Percentiles rank a stretch among this genome's conserved stretches.
These are phyloP conservation scores for Cercospora sojina DNA, from an alignment of 2,329 filamentous ascomycete genomes.

Conservation along the genomic window DNA sequence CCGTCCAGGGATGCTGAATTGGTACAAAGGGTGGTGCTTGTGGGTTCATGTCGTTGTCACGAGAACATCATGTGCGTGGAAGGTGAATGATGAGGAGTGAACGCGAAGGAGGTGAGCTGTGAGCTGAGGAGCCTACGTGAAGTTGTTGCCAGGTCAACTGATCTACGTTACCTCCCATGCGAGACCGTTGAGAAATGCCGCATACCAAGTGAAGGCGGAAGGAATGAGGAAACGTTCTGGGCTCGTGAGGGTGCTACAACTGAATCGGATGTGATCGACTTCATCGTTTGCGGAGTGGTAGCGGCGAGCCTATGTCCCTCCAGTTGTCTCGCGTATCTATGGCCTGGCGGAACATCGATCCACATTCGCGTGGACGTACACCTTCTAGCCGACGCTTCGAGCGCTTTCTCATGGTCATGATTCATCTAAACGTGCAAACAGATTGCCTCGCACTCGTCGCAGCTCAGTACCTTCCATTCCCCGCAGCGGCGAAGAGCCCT, in stretches of 20 bases:
- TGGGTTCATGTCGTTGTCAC: not conserved
- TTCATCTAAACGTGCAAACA: not conserved
- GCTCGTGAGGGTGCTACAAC: not conserved
- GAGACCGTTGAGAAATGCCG: not conserved
- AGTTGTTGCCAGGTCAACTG: conserved; percentile 2
- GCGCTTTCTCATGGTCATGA: not conserved
- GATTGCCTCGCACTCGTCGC: not conserved
- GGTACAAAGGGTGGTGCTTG: not conserved
- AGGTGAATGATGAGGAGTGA: not conserved
- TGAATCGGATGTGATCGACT: not conserved
- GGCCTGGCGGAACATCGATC: not conserved
- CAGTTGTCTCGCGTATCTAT: not conserved
- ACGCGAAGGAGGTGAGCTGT: not conserved
- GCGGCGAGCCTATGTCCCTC: not conserved
- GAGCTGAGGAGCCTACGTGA: not conserved
- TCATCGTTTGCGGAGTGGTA: not conserved
- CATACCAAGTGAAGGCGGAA: not conserved
- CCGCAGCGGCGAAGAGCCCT: not conserved
- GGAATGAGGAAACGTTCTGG: not conserved
- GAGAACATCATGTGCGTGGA: not conserved
- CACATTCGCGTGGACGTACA: not conserved
- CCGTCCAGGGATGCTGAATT: not conserved
- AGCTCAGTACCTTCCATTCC: not conserved
- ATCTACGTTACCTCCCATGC: not conserved
- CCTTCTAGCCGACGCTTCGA: not conserved